Evolutionary conservation across 2,329 filamentous ascomycete genomes (phyloP), one percentile per base, ranked within the genome.

Genomic region (Venturia asperata): DNA sequence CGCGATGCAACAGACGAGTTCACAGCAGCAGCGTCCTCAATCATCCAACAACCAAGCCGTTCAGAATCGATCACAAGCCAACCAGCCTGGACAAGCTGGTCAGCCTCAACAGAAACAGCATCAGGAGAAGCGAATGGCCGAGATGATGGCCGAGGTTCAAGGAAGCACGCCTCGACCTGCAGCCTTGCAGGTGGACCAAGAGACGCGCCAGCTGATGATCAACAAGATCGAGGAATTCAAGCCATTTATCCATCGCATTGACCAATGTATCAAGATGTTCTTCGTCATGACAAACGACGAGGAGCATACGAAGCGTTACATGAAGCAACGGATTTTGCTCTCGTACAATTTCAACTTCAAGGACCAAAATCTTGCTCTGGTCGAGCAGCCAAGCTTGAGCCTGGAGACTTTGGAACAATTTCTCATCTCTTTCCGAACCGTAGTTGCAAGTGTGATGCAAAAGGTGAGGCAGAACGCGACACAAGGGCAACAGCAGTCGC

Each of bases 11-110:
- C 42, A 39, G 17, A 17, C 43, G 11, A 45, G 27, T 49, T 56
- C 64, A 62, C 64, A 65, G 41, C 64, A 61, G 27, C 60, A 62
- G 21, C 43, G 62, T 5, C 27, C 47, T 47, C 62, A 63, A 52
- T 11, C 41, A 5, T 7, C 21, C 30, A 63, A 63, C 45, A 45
- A 19, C 60, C 60, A 61, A 47, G 43, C 30, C 21, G 17, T 19
- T 15, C 63, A 55, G 15, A 45, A 43, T 21, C 45, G 49, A 41
- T 19, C 34, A 11, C 63, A 64, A 56, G 43, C 17, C 7, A 24
- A n/a, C 24, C 61, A 63, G 24, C 39, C 61, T 45, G 45, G n/a
- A 21, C 45, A 21, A 21, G 43, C 30, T 15, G 21, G 19, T 17
- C 47, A 55, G 39, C 47, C 63, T 42, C 34, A 13, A n/a, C 45